A percentile compares a stretch with the other conserved stretches of the same genome.
These are phyloP conservation scores for Russula olivacea DNA, from an alignment of 768 basidiomycete species.

Conservation along the genomic window DNA sequence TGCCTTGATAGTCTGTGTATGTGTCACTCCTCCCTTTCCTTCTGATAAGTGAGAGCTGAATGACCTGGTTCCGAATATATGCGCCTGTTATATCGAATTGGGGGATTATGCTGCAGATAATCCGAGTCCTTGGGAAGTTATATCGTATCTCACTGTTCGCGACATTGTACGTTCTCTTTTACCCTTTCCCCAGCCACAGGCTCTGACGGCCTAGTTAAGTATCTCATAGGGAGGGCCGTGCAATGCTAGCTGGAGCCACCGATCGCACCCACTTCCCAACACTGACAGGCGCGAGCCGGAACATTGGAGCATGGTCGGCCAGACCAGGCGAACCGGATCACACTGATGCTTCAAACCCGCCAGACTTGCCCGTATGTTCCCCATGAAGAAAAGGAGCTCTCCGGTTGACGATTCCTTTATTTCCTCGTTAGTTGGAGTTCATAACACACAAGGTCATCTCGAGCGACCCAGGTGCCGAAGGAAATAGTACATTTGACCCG, in stretches of 20 bases:
- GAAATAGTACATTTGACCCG: neutral
- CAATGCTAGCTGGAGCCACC: neutral
- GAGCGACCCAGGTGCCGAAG: neutral
- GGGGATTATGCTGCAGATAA: slow-evolving; percentile 28
- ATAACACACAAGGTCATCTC: neutral
- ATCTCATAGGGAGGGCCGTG: slow-evolving; percentile 14
- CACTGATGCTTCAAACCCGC: too few species aligned
- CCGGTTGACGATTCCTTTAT: neutral
- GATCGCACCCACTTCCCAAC: slow-evolving; percentile 14
- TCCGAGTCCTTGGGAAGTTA: slow-evolving; percentile 31
- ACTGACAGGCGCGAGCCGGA: neutral
- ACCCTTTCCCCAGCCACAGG: neutral
- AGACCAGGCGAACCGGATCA: neutral
- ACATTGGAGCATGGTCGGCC: neutral
- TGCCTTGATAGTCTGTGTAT: slow-evolving; percentile 21
- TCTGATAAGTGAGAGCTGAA: neutral
- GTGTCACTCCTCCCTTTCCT: neutral
- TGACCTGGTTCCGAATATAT: slow-evolving; percentile 12
- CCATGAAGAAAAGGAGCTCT: neutral
- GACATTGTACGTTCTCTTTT: slow-evolving; percentile 26
- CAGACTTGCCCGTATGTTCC: neutral
- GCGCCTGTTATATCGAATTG: slow-evolving; percentile 24
- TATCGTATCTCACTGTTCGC: slow-evolving; percentile 32
- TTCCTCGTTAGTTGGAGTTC: neutral
- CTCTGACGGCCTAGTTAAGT: neutral